phyloP scores from a whole-genome alignment of 352 stramenopile species.

The Globisporangium splendens region DNA sequence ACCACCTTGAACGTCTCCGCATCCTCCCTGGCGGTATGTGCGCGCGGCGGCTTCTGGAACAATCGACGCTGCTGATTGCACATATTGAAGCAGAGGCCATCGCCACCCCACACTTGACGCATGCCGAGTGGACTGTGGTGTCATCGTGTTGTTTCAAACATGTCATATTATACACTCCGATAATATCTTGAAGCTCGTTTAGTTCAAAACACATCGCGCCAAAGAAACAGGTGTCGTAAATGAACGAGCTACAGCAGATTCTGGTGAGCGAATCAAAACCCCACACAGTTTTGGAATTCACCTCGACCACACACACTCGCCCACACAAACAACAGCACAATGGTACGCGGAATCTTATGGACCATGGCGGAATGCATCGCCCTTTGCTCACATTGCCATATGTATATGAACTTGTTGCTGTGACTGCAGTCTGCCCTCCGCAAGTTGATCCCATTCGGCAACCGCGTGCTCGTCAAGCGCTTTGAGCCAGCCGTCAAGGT shows the following conservation, averaged over 20 bases:
- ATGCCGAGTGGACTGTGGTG: not conserved
- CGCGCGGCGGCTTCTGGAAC: slow-evolving; percentile 5
- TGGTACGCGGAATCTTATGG: slow-evolving; percentile 2
- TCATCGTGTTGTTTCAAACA: too few species aligned
- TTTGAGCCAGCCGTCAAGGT: slow-evolving; percentile 88
- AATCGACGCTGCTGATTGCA: not conserved
- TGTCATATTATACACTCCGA: too few species aligned
- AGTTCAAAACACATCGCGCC: too few species aligned
- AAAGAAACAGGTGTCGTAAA: too few species aligned
- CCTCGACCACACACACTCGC: slow-evolving; percentile 13
- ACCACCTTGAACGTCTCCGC: too few species aligned
- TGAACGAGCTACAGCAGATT: too few species aligned
- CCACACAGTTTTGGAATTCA: slow-evolving; percentile 13
- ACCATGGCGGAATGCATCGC: not conserved
- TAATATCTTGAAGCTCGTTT: too few species aligned
- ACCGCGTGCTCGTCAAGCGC: slow-evolving; percentile 94
- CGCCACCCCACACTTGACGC: too few species aligned
- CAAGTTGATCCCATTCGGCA: slow-evolving; percentile 92
- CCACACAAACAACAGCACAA: not conserved
- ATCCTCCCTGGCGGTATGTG: too few species aligned
- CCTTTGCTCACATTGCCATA: not conserved
- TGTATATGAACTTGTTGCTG: not conserved
- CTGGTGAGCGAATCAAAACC: not conserved
- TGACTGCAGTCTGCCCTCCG: slow-evolving; percentile 42
- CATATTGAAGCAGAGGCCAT: too few species aligned